Conservation (phyloP, 176 grass and related monocot species). For the Zea luxurians region DNA sequence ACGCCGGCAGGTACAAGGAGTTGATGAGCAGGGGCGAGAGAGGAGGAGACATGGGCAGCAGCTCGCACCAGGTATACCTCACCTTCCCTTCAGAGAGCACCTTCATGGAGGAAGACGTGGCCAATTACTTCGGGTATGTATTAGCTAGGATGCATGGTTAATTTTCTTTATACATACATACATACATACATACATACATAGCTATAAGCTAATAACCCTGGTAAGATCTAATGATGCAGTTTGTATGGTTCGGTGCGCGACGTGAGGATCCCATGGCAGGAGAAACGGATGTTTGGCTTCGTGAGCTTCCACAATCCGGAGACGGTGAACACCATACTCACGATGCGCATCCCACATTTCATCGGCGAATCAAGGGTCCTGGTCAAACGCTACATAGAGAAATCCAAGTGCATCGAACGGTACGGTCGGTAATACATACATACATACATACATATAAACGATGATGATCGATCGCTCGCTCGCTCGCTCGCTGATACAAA, state of each 20-base stretch:
- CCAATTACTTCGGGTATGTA: constrained; percentile 60
- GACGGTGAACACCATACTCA: constrained; percentile 62
- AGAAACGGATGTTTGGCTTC: constrained; percentile 90
- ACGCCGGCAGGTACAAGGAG: constrained; percentile 58
- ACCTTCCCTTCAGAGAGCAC: constrained; percentile 85
- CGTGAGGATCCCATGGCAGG: constrained; percentile 86
- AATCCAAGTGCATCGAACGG: constrained; percentile 67
- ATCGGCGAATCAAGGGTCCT: constrained; percentile 71
- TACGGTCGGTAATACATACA: not conserved
- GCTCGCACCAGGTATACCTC: constrained; percentile 89
- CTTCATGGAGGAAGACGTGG: constrained; percentile 72
- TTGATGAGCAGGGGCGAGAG: constrained; percentile 33
- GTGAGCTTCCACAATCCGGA: constrained; percentile 76
- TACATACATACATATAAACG: too few species aligned
- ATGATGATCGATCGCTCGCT: not conserved
- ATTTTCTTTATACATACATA: too few species aligned
- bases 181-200: too few species aligned
- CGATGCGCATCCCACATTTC: constrained; percentile 69
- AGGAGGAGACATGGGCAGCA: constrained; percentile 42
- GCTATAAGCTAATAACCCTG: too few species aligned
- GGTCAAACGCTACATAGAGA: constrained; percentile 84
- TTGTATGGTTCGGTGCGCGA: constrained; percentile 61
- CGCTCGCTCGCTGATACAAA: not conserved
- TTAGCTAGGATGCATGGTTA: not conserved
- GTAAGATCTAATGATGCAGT: not conserved